Evolutionary conservation across 2,329 filamentous ascomycete species (phyloP), one percentile per base, ranked within the genome.

Genomic region (Madurella mycetomatis): DNA sequence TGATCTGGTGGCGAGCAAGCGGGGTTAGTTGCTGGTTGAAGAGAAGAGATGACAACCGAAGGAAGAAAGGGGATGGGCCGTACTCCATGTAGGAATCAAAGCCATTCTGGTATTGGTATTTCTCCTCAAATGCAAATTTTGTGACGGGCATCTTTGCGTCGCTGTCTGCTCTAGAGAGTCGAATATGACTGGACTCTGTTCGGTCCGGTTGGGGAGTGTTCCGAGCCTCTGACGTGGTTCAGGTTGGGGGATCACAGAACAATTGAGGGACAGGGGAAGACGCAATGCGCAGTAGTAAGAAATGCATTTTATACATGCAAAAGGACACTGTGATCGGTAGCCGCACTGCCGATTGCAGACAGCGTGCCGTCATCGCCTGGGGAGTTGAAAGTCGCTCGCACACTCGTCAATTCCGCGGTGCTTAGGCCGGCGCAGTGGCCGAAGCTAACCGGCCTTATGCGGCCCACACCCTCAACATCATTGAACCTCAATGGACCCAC

Each of bases 71-170:
- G 15, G 31, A 40, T 16, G 15, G 4, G 25, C 25, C 82, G 63
- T 72, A 91, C 87, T 92, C 87, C 69, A 90, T 82, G 67, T 92
- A 86, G 46, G 79, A 83, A 69, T 81, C 80, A 75, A 94, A 92
- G 69, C 89, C 89, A 74, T 84, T 88, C 66, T 85, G 85, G 71
- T 94, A 94, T 55, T 75, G 77, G 75, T 94, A 94, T 64, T 77
- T 80, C 62, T 82, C 79, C 56, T 71, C 66, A 18, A 75, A 67
- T 34, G 70, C 67, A 55, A 82, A 82, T 0, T 70, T 62, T 4
- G 78, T 81, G 55, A 76, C 70, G 9, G 77, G 76, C 79, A 82
- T 82, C 32, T 25, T 25, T 25, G 25, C 25, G 25, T 3, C 25
- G 25, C 25, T 25, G 7, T 25, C 25, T 25, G 25, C 25, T 25